Evolutionary conservation across 352 stramenopile genomes (phyloP).

Genomic region (Phytopythium oedochilum): DNA sequence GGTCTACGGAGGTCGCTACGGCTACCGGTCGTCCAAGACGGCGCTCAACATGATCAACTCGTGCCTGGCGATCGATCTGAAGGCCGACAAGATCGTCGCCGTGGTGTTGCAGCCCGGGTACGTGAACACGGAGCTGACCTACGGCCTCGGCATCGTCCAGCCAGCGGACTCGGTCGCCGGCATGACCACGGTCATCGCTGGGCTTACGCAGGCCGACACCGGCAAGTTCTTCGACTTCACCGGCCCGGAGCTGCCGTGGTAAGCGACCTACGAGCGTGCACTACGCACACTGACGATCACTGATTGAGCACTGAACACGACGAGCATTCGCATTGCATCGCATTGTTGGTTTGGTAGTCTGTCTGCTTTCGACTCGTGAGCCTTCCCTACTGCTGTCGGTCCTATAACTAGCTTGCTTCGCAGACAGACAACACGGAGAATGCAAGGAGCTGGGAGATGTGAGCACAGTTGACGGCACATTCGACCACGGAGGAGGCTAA

Average conservation of each 20-base stretch:
- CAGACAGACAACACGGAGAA: too few species aligned
- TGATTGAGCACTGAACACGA: too few species aligned
- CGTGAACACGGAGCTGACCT: conserved; percentile 36
- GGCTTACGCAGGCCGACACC: conserved; percentile 17
- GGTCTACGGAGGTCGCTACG: conserved; percentile 25
- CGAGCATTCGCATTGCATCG: too few species aligned
- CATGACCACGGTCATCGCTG: conserved; percentile 21
- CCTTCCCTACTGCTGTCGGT: too few species aligned
- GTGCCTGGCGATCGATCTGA: conserved; percentile 25
- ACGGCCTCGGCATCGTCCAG: conserved; percentile 12
- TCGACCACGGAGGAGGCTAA: conserved; percentile 63
- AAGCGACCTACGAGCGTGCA: too few species aligned
- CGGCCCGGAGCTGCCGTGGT: conserved; percentile 36
- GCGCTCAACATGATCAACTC: conserved; percentile 45
- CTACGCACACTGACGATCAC: too few species aligned
- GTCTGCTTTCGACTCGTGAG: too few species aligned
- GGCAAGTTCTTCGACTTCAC: conserved; percentile 49
- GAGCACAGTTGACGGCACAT: conserved; percentile 86
- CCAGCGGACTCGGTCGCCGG: conserved; percentile 19
- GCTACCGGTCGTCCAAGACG: conserved; percentile 45
- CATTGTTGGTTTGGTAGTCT: too few species aligned
- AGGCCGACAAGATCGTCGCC: conserved; percentile 19
- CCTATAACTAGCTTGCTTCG: too few species aligned
- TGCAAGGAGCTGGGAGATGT: too few species aligned
- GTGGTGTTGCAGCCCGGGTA: conserved; percentile 31